A percentile compares a stretch with the other conserved stretches of the same genome.
These are phyloP conservation scores for Exophiala sp. DNA, from an alignment of 2,329 filamentous ascomycete genomes.

Conservation along the genomic window DNA sequence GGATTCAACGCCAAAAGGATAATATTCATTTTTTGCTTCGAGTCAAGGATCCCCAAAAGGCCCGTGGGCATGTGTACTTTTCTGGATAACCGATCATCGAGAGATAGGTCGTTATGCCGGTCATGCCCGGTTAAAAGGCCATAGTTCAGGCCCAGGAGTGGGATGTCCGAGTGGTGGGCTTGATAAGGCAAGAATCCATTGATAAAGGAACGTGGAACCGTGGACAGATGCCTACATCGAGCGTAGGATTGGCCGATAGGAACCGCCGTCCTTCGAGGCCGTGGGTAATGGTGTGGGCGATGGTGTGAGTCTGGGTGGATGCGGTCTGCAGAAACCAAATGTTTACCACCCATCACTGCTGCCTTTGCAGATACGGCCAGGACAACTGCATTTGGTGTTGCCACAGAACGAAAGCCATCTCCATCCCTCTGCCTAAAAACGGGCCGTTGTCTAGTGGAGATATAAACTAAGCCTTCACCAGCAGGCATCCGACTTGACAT, in stretches of 20 bases:
- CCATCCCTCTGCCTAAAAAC: neutral
- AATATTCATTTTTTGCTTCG: neutral
- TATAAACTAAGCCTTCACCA: neutral
- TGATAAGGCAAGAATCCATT: neutral
- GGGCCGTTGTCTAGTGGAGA: neutral
- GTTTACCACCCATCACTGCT: no score
- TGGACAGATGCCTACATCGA: neutral
- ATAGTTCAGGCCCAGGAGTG: neutral
- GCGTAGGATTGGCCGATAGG: neutral
- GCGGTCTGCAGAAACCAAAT: no score
- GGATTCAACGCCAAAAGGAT: neutral
- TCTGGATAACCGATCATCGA: neutral
- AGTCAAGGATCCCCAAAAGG: no score
- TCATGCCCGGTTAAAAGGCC: neutral
- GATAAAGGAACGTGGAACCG: neutral
- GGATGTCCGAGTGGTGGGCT: neutral
- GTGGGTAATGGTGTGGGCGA: neutral
- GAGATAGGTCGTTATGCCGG: neutral
- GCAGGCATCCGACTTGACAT: neutral
- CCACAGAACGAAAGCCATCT: neutral
- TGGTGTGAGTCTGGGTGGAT: no score
- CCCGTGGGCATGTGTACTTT: neutral
- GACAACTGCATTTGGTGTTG: neutral
- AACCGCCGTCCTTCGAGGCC: neutral
- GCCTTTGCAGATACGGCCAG: no score